Percentiles rank a stretch among this genome's conserved stretches.
Conservation (phyloP, 257 asterid genomes). For the Nyctanthes arbortristis region DNA sequence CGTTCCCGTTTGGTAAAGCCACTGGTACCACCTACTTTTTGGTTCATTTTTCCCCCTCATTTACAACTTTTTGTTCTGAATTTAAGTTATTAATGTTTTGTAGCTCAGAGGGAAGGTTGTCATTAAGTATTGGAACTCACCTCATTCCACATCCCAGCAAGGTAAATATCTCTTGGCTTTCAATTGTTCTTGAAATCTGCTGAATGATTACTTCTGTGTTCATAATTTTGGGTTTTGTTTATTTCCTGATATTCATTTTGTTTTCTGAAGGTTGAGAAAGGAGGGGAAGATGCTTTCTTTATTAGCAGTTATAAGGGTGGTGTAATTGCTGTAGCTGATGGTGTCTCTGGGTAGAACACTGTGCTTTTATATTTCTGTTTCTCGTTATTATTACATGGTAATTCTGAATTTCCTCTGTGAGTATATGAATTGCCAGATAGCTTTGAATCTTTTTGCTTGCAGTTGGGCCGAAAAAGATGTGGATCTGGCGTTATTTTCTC, state of each 20-base stretch:
- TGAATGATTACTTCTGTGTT: not conserved
- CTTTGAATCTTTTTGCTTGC: constrained; percentile 19
- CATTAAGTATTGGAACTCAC: constrained; percentile 66
- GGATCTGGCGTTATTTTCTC: constrained; percentile 80
- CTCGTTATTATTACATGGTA: not conserved
- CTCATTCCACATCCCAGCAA: constrained; percentile 86
- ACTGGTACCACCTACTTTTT: not conserved
- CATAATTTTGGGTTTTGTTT: not conserved
- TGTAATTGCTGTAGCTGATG: constrained; percentile 91
- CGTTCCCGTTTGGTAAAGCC: constrained; percentile 35
- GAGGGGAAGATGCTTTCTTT: constrained; percentile 90
- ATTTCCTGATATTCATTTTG: not conserved
- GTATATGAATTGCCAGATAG: not conserved
- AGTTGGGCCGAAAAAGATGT: constrained; percentile 89
- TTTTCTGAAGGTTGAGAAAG: constrained; percentile 70
- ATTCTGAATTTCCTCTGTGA: not conserved
- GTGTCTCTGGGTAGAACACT: constrained; percentile 76
- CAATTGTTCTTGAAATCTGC: not conserved
- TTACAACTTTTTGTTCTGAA: not conserved
- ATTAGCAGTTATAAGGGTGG: constrained; percentile 68
- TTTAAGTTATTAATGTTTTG: constrained; percentile 13
- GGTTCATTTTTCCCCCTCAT: not conserved
- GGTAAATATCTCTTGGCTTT: constrained; percentile 34
- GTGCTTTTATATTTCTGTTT: not conserved
- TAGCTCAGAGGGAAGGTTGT: constrained; percentile 50